Conservation (phyloP, 495 filamentous ascomycete genomes). For the Penicillium cataractarum region DNA sequence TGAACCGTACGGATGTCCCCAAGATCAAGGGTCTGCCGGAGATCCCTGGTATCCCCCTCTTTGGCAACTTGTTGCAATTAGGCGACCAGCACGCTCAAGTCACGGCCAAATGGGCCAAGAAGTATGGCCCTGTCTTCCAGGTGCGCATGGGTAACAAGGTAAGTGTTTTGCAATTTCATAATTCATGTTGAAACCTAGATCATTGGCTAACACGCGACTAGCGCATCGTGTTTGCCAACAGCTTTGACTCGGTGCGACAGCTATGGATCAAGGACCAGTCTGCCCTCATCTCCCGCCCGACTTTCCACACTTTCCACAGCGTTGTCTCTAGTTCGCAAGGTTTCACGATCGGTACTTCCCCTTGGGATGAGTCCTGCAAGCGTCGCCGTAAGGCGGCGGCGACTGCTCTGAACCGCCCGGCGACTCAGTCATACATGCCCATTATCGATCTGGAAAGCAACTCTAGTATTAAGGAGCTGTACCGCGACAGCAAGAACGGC, state of each 20-base stretch:
- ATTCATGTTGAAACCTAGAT: neutral
- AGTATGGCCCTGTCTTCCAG: slow-evolving; percentile 70
- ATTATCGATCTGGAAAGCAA: slow-evolving; percentile 71
- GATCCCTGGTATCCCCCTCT: slow-evolving; percentile 64
- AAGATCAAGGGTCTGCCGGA: slow-evolving; percentile 68
- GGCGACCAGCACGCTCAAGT: slow-evolving; percentile 58
- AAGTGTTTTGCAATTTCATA: slow-evolving; percentile 6
- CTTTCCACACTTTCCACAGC: slow-evolving; percentile 71
- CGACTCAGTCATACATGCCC: slow-evolving; percentile 70
- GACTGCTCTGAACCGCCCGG: slow-evolving; percentile 68
- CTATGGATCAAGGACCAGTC: slow-evolving; percentile 75
- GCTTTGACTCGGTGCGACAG: slow-evolving; percentile 66
- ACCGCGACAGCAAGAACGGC: slow-evolving; percentile 58
- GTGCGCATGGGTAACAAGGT: slow-evolving; percentile 67
- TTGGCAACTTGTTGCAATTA: slow-evolving; percentile 65
- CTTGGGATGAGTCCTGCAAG: slow-evolving; percentile 77
- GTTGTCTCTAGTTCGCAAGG: slow-evolving; percentile 71
- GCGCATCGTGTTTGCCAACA: slow-evolving; percentile 72
- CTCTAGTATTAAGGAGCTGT: slow-evolving; percentile 65
- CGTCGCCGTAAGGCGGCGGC: slow-evolving; percentile 70
- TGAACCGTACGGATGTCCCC: slow-evolving; percentile 61
- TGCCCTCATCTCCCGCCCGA: slow-evolving; percentile 70
- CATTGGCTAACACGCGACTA: slow-evolving; percentile 23
- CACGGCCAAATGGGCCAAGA: slow-evolving; percentile 57
- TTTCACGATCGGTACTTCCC: slow-evolving; percentile 74